Conservation (phyloP, 169 alveolate genomes). For the Plasmodium ovale region DNA sequence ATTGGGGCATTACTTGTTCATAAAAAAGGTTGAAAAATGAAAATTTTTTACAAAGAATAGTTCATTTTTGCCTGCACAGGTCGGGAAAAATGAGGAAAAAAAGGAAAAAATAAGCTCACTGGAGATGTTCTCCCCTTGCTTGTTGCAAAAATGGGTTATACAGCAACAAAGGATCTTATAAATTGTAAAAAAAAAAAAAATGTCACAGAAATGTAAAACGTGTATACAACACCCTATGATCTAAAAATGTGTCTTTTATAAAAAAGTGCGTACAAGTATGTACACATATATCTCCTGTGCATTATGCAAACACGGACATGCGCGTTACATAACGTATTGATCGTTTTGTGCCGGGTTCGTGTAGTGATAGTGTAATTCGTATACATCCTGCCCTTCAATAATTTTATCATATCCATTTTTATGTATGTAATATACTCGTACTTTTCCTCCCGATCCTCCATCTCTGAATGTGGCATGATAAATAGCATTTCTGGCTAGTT, state of each 20-base stretch:
- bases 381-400: constrained; percentile 93
- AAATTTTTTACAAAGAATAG: not conserved
- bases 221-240: not conserved
- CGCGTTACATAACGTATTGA: constrained; percentile 54
- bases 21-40: not conserved
- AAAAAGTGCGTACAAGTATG: not conserved
- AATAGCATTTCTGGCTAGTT: constrained; percentile 97
- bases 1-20: not conserved
- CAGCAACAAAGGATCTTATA: no score
- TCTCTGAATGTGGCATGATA: constrained; percentile 99
- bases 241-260: not conserved
- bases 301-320: not conserved
- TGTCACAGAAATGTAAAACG: not conserved
- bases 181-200: constrained; percentile 14
- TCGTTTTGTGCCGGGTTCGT: constrained; percentile 81
- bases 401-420: constrained; percentile 94
- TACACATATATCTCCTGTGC: not conserved
- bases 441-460: constrained; percentile 99
- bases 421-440: constrained; percentile 96
- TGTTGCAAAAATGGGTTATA: no score
- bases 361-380: constrained; percentile 91
- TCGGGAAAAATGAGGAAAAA: not conserved
- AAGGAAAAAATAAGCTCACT: no score
- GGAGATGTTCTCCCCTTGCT: no score
- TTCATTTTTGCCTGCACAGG: constrained; percentile 13